Evolutionary conservation across 805 yeast species (phyloP).

Genomic region (Hanseniaspora meyeri): DNA sequence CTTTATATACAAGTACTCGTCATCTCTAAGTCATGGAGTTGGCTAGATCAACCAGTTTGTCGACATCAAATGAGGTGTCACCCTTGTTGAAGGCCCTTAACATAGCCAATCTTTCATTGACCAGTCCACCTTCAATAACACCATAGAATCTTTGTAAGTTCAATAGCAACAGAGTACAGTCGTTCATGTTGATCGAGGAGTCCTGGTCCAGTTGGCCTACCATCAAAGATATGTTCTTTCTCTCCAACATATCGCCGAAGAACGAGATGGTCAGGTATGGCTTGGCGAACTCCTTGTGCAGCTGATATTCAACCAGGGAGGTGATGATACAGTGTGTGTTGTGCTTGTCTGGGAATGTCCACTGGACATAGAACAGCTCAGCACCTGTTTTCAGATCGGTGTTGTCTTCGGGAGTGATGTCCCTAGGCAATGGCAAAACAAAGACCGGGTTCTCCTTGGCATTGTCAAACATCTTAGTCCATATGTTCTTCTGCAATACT

Average conservation of each 20-base stretch:
- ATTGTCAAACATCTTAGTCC: slow-evolving; percentile 45
- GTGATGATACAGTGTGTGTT: slow-evolving; percentile 87
- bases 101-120: slow-evolving; percentile 41
- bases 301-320: slow-evolving; percentile 78
- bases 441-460: slow-evolving; percentile 72
- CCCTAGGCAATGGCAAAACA: slow-evolving; percentile 79
- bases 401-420: slow-evolving; percentile 27
- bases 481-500: slow-evolving; percentile 44
- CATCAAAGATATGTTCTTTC: slow-evolving; percentile 62
- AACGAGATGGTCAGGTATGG: slow-evolving; percentile 88
- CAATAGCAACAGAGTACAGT: slow-evolving; percentile 64
- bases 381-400: slow-evolving; percentile 22
- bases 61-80: slow-evolving; percentile 49
- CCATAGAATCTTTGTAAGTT: slow-evolving; percentile 78
- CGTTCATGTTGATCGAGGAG: slow-evolving; percentile 51
- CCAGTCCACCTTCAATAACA: slow-evolving; percentile 38
- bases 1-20: neutral
- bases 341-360: slow-evolving; percentile 75
- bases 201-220: slow-evolving; percentile 73
- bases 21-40: slow-evolving; percentile 45
- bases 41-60: slow-evolving; percentile 56
- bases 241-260: slow-evolving; percentile 59
- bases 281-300: slow-evolving; percentile 81
- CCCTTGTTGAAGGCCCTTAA: slow-evolving; percentile 63
- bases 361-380: slow-evolving; percentile 86